Evolutionary conservation across 768 basidiomycete genomes (phyloP).

Genomic region (Boletellus emodensis): DNA sequence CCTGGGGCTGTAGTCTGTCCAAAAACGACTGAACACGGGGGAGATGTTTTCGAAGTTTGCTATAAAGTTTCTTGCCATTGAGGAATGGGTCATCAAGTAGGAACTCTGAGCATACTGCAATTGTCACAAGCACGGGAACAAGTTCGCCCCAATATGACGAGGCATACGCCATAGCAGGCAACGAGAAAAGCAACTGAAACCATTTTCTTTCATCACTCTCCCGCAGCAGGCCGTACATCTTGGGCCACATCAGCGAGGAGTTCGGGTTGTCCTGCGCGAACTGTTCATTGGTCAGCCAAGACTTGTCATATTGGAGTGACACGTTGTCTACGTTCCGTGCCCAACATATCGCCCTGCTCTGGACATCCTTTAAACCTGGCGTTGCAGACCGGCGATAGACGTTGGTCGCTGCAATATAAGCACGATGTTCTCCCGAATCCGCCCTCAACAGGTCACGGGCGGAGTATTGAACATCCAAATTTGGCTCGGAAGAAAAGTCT

Average conservation of each 20-base stretch:
- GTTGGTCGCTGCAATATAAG: constrained; percentile 12
- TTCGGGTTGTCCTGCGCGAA: too few species aligned
- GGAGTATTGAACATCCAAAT: constrained; percentile 8
- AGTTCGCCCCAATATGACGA: constrained; percentile 2
- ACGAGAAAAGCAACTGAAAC: constrained; percentile 32
- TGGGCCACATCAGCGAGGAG: too few species aligned
- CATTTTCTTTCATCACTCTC: too few species aligned
- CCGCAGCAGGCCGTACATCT: too few species aligned
- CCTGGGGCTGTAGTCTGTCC: too few species aligned
- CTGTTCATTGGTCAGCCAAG: constrained; percentile 33
- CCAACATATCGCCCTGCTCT: constrained; percentile 10
- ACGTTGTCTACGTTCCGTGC: too few species aligned
- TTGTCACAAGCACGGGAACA: constrained; percentile 28
- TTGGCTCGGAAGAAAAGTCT: neutral
- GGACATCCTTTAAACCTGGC: neutral
- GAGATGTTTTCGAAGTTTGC: too few species aligned
- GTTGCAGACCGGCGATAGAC: neutral
- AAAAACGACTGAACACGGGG: too few species aligned
- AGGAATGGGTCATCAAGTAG: constrained; percentile 4
- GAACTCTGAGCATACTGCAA: constrained; percentile 18
- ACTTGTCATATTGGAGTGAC: constrained; percentile 23
- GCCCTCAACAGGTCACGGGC: constrained; percentile 12
- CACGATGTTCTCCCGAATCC: constrained; percentile 12
- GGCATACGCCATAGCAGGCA: constrained; percentile 30
- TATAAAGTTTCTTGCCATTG: too few species aligned